Conservation (phyloP, 805 yeast species). For the Yamadazyma nakazawae region DNA sequence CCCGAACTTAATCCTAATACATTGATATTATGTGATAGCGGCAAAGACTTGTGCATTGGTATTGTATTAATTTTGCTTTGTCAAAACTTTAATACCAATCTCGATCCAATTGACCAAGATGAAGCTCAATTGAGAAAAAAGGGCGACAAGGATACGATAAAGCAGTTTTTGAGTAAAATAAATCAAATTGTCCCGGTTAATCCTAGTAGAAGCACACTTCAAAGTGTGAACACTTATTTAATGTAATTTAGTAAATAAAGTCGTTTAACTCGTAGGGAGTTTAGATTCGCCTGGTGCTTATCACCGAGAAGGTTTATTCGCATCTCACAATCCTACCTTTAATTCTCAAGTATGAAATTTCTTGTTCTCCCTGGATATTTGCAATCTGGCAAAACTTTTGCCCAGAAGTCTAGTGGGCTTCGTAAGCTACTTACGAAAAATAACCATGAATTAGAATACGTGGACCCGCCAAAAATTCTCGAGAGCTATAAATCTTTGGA, state of each 20-base stretch:
- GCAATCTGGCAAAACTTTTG: conserved; percentile 32
- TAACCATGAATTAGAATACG: conserved; percentile 26
- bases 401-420: conserved; percentile 32
- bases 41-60: conserved; percentile 65
- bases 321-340: background rate
- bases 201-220: conserved; percentile 76
- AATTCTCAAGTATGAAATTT: conserved; percentile 6
- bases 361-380: conserved; percentile 35
- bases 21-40: conserved; percentile 58
- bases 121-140: conserved; percentile 7
- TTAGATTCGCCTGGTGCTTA: background rate
- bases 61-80: conserved; percentile 54
- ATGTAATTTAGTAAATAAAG: background rate
- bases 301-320: background rate
- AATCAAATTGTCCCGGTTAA: conserved; percentile 51
- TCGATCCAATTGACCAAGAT: conserved; percentile 32
- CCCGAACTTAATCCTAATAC: conserved; percentile 13
- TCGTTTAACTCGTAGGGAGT: too few relatives aligned
- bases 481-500: conserved; percentile 24
- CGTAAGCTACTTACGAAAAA: conserved; percentile 27
- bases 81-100: conserved; percentile 36
- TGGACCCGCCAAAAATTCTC: conserved; percentile 32
- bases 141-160: conserved; percentile 50
- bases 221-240: conserved; percentile 52
- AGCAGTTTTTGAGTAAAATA: conserved; percentile 52